A percentile compares a stretch with the other conserved stretches of the same genome.
Evolutionary conservation across 257 asterid genomes (phyloP).

Genomic region (Agastache rugosa): DNA sequence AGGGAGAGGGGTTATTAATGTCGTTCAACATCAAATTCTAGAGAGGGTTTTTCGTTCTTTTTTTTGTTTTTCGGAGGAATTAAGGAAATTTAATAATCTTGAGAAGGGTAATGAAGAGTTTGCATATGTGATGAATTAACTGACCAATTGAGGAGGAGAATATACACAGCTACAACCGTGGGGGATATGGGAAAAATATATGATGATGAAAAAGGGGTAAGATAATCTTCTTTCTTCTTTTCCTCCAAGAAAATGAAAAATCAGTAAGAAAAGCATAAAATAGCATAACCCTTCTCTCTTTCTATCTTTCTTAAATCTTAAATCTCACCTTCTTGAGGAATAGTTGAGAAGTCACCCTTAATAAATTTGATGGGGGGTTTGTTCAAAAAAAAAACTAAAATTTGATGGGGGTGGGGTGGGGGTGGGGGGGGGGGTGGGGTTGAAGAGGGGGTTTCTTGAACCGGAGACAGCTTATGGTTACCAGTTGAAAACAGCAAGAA

Average conservation of each 20-base stretch:
- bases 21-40: constrained; percentile 44
- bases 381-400: too few relatives aligned
- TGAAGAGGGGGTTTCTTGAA: constrained; percentile 34
- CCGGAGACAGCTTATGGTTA: constrained; percentile 31
- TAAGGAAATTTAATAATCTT: too few relatives aligned
- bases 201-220: constrained; percentile 48
- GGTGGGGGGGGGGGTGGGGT: background rate
- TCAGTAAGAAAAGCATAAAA: background rate
- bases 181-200: constrained; percentile 30
- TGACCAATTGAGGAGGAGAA: constrained; percentile 23
- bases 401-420: constrained; percentile 25
- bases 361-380: constrained; percentile 34
- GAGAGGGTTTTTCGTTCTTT: background rate
- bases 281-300: constrained; percentile 22
- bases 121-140: background rate
- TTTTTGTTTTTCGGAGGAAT: background rate
- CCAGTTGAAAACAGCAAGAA: constrained; percentile 39
- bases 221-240: constrained; percentile 49
- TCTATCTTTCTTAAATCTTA: constrained; percentile 12
- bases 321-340: constrained; percentile 21
- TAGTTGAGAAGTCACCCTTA: constrained; percentile 41
- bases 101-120: background rate
- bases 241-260: background rate
- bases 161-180: constrained; percentile 45
- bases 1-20: constrained; percentile 32